These are phyloP conservation scores for Vitis labrusca DNA, from an alignment of 164 flowering plant species.

Conservation along the genomic window DNA sequence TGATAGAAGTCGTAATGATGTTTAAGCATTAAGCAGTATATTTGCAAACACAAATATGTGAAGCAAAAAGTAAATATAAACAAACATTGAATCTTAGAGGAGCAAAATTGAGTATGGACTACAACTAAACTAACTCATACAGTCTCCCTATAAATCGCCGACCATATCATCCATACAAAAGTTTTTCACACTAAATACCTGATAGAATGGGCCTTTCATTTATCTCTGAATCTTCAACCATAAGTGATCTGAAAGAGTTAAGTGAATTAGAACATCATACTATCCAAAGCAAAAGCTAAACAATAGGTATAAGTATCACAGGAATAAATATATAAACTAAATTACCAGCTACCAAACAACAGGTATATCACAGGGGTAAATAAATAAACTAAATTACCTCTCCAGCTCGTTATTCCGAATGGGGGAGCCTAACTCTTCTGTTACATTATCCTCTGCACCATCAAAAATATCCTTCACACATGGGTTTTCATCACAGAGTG, in stretches of 20 bases:
- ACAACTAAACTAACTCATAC: no score
- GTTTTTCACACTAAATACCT: conserved; percentile 26
- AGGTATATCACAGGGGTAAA: not conserved
- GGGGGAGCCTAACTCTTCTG: conserved; percentile 23
- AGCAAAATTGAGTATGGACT: no score
- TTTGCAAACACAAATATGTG: not conserved
- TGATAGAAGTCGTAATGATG: not conserved
- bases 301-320: not conserved
- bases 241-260: conserved; percentile 31
- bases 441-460: conserved; percentile 22
- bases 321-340: conserved; percentile 3
- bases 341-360: conserved; percentile 31
- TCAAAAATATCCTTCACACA: conserved; percentile 59
- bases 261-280: not conserved
- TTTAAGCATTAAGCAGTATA: not conserved
- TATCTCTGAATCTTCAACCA: conserved; percentile 36
- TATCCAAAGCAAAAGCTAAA: conserved; percentile 4
- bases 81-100: no score
- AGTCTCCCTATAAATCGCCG: no score
- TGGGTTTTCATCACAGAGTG: conserved; percentile 67
- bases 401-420: conserved; percentile 25
- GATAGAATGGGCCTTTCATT: conserved; percentile 27
- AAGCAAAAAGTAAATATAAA: no score
- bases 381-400: conserved; percentile 35
- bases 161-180: no score